Evolutionary conservation across 805 yeast genomes (phyloP).

Genomic region (Wickerhamomyces alni): DNA sequence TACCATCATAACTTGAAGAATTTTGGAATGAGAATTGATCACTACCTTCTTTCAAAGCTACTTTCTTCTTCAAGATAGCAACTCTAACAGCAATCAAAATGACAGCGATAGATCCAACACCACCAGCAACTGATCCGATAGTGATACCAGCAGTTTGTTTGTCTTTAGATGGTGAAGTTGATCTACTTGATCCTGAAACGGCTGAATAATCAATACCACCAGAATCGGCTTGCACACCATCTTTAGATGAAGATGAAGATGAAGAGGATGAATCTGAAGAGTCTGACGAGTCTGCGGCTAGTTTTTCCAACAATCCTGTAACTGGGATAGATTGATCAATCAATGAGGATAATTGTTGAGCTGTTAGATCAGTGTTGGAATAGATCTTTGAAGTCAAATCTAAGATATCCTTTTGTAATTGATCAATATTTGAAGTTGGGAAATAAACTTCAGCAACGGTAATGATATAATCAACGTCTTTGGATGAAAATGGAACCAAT

Average conservation of each 20-base stretch:
- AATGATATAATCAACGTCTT: slow-evolving; percentile 55
- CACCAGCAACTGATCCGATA: slow-evolving; percentile 79
- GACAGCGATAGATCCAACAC: slow-evolving; percentile 53
- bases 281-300: slow-evolving; percentile 13
- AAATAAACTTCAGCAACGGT: slow-evolving; percentile 87
- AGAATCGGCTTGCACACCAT: slow-evolving; percentile 13
- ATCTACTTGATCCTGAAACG: slow-evolving; percentile 14
- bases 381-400: slow-evolving; percentile 55
- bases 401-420: slow-evolving; percentile 44
- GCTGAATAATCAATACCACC: slow-evolving; percentile 27
- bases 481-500: slow-evolving; percentile 69
- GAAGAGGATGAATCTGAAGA: slow-evolving; percentile 3
- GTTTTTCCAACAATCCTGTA: slow-evolving; percentile 30
- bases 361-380: slow-evolving; percentile 48
- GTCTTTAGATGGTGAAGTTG: slow-evolving; percentile 11
- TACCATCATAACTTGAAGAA: slow-evolving; percentile 1
- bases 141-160: slow-evolving; percentile 68
- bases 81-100: slow-evolving; percentile 51
- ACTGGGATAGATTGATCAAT: slow-evolving; percentile 70
- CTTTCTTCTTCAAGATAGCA: slow-evolving; percentile 29
- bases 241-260: slow-evolving; percentile 1
- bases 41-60: slow-evolving; percentile 6
- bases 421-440: slow-evolving; percentile 46
- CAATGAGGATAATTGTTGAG: slow-evolving; percentile 51
- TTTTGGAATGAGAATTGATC: slow-evolving; percentile 10